phyloP scores from a whole-genome alignment of 257 asterid genomes.

The Apocynum venetum region DNA sequence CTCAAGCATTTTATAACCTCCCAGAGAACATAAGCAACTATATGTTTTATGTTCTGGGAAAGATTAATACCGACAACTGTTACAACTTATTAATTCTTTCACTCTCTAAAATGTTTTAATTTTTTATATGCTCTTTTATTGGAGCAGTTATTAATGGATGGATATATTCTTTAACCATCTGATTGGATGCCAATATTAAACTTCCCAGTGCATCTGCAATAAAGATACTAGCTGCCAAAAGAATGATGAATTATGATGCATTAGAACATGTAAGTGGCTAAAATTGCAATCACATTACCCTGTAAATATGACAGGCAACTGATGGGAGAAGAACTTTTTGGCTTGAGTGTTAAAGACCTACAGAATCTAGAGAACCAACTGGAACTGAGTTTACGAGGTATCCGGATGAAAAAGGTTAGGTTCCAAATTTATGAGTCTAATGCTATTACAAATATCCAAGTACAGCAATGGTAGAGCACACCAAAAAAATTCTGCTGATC shows the following conservation, averaged over 20 bases:
- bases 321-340: conserved; percentile 78
- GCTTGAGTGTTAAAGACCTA: conserved; percentile 58
- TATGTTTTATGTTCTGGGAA: neutral
- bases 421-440: neutral
- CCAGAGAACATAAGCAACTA: neutral
- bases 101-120: no score
- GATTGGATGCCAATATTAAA: no score
- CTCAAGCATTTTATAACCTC: no score
- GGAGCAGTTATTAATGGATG: no score
- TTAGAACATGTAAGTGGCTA: neutral
- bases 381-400: conserved; percentile 56
- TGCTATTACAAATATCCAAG: neutral
- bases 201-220: neutral
- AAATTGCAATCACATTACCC: neutral
- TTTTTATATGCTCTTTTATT: no score
- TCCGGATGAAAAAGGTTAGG: conserved; percentile 60
- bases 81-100: no score
- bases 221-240: no score
- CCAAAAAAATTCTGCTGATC: neutral
- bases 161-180: no score
- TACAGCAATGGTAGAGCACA: neutral
- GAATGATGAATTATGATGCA: neutral
- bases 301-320: conserved; percentile 45
- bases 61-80: neutral
- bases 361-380: conserved; percentile 67